These are phyloP conservation scores for Heterococcus sp. DNA, from an alignment of 108 stramenopile species.

Conservation along the genomic window DNA sequence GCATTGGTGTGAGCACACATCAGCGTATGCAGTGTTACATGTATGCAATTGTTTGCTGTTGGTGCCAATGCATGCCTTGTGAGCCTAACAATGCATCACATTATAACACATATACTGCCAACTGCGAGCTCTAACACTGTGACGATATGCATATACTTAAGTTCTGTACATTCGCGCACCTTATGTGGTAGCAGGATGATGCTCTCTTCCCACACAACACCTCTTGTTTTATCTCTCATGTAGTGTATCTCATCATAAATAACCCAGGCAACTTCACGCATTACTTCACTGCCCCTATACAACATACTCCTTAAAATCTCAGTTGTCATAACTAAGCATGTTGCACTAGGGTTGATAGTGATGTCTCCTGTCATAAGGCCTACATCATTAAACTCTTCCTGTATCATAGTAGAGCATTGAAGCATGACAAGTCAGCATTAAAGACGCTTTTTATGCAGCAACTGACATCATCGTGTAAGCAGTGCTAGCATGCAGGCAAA, in stretches of 20 bases:
- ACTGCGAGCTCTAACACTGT: too few relatives aligned
- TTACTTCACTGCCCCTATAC: constrained; percentile 94
- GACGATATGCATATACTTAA: too few relatives aligned
- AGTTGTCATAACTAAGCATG: constrained; percentile 96
- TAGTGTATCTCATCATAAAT: constrained; percentile 98
- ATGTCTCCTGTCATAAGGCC: constrained; percentile 80
- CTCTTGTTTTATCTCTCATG: constrained; percentile 67
- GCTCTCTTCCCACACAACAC: constrained; percentile 70
- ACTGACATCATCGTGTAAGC: background rate
- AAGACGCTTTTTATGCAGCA: too few relatives aligned
- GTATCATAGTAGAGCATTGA: background rate
- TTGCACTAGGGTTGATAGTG: constrained; percentile 91
- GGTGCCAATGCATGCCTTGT: too few relatives aligned
- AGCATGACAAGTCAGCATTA: too few relatives aligned
- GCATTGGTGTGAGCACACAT: constrained; percentile 62
- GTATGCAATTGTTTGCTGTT: too few relatives aligned
- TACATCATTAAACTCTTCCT: constrained; percentile 51
- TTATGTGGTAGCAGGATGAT: constrained; percentile 83
- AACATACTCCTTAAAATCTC: constrained; percentile 97
- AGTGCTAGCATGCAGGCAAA: background rate
- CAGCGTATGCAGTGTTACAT: too few relatives aligned
- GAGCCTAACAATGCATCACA: too few relatives aligned
- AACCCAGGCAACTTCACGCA: constrained; percentile 96
- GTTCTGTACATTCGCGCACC: constrained; percentile 1
- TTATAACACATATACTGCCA: too few relatives aligned